Evolutionary conservation across 169 alveolate genomes (phyloP), one percentile per base, ranked within the genome.

Genomic region (Eimeria brunetti): DNA sequence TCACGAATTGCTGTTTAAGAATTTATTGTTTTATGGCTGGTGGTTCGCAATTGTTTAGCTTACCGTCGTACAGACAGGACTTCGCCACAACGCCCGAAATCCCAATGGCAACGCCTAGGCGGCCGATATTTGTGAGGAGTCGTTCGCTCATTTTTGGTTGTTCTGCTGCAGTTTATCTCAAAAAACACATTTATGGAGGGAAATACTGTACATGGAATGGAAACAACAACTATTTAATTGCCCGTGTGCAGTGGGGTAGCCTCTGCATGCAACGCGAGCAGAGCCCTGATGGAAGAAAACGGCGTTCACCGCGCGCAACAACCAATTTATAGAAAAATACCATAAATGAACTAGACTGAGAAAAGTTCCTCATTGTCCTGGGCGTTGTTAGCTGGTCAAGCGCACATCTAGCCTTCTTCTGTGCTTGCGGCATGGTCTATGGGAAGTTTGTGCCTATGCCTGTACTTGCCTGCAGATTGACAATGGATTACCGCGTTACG

Each of bases 61-160:
- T 51, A 95, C 97, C 99, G 91, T 97, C 98, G 71, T 97, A 98
- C 90, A 98, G 96, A 71, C 98, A 98, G 33, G 98, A 96, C 95
- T 94, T 96, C 24, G 99, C 98, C 51, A 98, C 96, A 64, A 97
- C 89, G 60, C 98, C 97, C 44, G 96, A 88, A 46, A 97, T 95
- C 41, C 99, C 99, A 46, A 97, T 96, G 33, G 97, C 95, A 38
- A 97, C 96, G 89, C 99, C 98, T 49, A 97, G 91, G 88, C 97
- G 94, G 30, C 97, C 97, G 62, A 98, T 71, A 86, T 96, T 96
- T 27, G 97, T 92, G 71, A 97, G 94, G 18, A 97, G 83, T 53
- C 93, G 90, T 71, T 98, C 99, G 97, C 97, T 97, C 97, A 90
- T 95, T 85, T 85, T 60, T 33, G 73, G 18, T 20, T 7, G 6